Evolutionary conservation across 2,329 filamentous ascomycete species (phyloP).

Genomic region (Colletotrichum tofieldiae): DNA sequence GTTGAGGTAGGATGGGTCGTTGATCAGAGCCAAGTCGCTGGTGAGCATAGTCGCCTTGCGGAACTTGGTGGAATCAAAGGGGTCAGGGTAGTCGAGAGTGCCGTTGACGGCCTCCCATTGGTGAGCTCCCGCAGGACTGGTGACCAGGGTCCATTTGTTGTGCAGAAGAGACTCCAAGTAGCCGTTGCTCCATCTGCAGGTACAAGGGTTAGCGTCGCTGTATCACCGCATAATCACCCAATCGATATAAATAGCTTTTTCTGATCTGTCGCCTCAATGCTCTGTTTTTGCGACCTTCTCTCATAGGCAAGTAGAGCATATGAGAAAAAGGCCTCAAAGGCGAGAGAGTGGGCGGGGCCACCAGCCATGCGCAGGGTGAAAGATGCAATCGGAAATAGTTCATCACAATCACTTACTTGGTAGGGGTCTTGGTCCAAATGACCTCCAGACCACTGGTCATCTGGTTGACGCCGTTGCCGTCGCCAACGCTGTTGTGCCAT

Average conservation of each 20-base stretch:
- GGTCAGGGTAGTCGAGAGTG: constrained; percentile 78
- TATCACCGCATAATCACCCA: constrained; percentile 41
- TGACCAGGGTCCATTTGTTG: constrained; percentile 83
- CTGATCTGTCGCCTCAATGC: constrained; percentile 14
- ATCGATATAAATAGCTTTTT: constrained; percentile 33
- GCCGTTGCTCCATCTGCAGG: constrained; percentile 74
- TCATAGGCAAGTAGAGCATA: neutral
- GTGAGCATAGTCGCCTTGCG: constrained; percentile 84
- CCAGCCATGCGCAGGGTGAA: neutral
- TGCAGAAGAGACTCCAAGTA: constrained; percentile 85
- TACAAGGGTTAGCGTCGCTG: constrained; percentile 32
- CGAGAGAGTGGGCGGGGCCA: neutral
- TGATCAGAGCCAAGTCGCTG: constrained; percentile 80
- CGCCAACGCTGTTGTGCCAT: constrained; percentile 76
- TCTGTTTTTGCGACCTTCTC: constrained; percentile 18
- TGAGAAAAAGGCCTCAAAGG: constrained; percentile 14
- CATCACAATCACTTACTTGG: constrained; percentile 59
- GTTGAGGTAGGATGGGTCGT: constrained; percentile 82
- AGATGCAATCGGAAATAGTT: constrained; percentile 20
- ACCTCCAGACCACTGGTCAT: constrained; percentile 86
- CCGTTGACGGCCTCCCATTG: constrained; percentile 83
- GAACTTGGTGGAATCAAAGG: constrained; percentile 80
- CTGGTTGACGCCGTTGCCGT: constrained; percentile 79
- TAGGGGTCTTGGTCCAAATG: constrained; percentile 83
- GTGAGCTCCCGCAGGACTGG: constrained; percentile 82